A percentile compares a stretch with the other conserved stretches of the same genome.
Conservation (phyloP, 140 eudicot species). For the Stevia rebaudiana region DNA sequence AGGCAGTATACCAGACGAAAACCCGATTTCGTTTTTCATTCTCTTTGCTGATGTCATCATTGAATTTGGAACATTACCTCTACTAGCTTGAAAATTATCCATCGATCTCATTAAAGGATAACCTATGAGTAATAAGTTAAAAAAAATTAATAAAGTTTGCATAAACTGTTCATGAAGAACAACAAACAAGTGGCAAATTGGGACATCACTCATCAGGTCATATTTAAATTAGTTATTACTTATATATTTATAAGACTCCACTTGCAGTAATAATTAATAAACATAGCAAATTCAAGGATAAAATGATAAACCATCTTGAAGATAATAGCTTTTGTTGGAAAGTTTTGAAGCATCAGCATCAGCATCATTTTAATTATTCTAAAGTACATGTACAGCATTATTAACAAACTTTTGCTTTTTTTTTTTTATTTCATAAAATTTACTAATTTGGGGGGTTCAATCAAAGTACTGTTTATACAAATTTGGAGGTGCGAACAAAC, state of each 20-base stretch:
- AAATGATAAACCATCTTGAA: background rate
- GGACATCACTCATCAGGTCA: no score
- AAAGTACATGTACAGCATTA: no score
- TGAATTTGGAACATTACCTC: slow-evolving; percentile 30
- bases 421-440: no score
- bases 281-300: slow-evolving; percentile 29
- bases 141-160: slow-evolving; percentile 10
- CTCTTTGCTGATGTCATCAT: slow-evolving; percentile 42
- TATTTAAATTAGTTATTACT: no score
- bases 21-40: slow-evolving; percentile 39
- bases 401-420: no score
- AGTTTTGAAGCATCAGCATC: slow-evolving; percentile 26
- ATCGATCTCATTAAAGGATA: slow-evolving; percentile 48
- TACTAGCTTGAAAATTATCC: slow-evolving; percentile 42
- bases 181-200: slow-evolving; percentile 29
- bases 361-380: no score
- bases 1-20: slow-evolving; percentile 39
- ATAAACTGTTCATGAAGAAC: slow-evolving; percentile 6
- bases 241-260: slow-evolving; percentile 21
- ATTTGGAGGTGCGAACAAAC: background rate
- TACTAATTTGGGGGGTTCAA: no score
- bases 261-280: slow-evolving; percentile 23
- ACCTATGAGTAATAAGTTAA: slow-evolving; percentile 32
- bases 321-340: slow-evolving; percentile 16
- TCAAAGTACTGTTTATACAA: background rate